Evolutionary conservation across 1,284 basidiomycete genomes (phyloP), one percentile per base, ranked within the genome.

Genomic region (Ganoderma resinaceum): DNA sequence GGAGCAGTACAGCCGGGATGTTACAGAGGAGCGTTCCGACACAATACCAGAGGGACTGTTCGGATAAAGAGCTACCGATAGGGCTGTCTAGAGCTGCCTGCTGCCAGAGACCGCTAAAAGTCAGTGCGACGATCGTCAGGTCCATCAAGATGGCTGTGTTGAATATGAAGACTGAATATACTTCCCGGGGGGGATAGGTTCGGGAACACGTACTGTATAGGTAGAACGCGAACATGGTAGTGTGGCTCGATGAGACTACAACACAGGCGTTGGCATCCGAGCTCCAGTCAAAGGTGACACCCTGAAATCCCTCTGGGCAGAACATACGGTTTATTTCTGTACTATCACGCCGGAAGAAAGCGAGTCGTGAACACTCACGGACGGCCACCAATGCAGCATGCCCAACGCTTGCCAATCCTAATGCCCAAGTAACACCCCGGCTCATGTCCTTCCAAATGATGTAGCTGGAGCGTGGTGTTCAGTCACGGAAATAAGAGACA

Each of bases 361-460:
- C 26, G 20, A 14, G 23, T 49, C 11, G 46, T 5, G 23, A 49
- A 14, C 23, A 72, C 71, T 35, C 46, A 72, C 71, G 71, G 40
- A 72, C 11, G 59, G 46, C 57, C 16, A 68, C 66, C 4, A 72
- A 64, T 7, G 67, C 61, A 0, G 67, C 65, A 33, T 72, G 71
- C 14, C 60, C 69, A 2, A 70, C 43, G 38, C 57, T 69, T 8
- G 43, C 69, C 8, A 66, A 8, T 20, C 63, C 64, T 52, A 68
- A 33, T 5, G 60, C 18, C 65, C 67, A 70, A 23, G 69, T 62
- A 2, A 72, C 71, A 8, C 52, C 14, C 11, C 49, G 57, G 62
- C 65, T 72, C 71, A 72, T 68, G 57, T 70, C 68, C 33, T 68
- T 66, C 71, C 71, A 72, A 1, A 72, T 72, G 42, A 70, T 69